Percentiles rank a stretch among this genome's conserved stretches.
Conservation (phyloP, 495 filamentous ascomycete genomes). For the Sordaria brevicollis region DNA sequence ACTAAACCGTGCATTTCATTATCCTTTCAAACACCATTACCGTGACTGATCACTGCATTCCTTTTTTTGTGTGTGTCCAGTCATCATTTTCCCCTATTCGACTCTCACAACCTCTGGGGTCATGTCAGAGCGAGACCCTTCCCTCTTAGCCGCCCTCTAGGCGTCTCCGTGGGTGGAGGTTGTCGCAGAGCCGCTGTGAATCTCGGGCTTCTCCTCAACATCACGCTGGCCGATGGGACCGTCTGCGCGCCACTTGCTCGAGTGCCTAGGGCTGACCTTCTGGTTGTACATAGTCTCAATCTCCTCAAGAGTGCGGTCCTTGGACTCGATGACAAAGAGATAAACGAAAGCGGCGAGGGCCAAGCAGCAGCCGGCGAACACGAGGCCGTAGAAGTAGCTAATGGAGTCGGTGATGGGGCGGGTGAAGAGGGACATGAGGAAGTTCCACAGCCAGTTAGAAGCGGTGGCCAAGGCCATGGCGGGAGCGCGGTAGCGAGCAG, state of each 20-base stretch:
- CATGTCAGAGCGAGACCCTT: neutral
- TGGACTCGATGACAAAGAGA: conserved; percentile 57
- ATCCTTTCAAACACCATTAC: neutral
- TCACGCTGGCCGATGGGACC: neutral
- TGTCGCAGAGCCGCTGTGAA: neutral
- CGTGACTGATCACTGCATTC: neutral
- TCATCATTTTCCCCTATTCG: neutral
- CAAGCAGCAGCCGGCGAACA: conserved; percentile 68
- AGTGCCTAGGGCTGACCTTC: conserved; percentile 60
- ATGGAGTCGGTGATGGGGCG: conserved; percentile 61
- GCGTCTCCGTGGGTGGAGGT: neutral
- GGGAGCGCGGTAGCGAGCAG: conserved; percentile 61
- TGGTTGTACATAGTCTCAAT: conserved; percentile 80
- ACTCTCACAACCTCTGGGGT: neutral
- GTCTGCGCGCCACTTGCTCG: conserved; percentile 33
- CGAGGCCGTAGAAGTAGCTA: conserved; percentile 71
- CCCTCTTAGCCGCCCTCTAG: neutral
- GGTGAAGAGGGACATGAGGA: conserved; percentile 33
- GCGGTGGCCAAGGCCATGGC: conserved; percentile 70
- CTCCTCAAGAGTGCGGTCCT: conserved; percentile 44
- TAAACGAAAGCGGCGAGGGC: conserved; percentile 63
- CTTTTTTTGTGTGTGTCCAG: neutral
- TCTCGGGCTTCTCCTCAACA: neutral
- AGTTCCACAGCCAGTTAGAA: conserved; percentile 87
- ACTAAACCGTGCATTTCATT: neutral